A percentile compares a stretch with the other conserved stretches of the same genome.
These are phyloP conservation scores for Fraxinus quadrangulata DNA, from an alignment of 257 asterid species.

Conservation along the genomic window DNA sequence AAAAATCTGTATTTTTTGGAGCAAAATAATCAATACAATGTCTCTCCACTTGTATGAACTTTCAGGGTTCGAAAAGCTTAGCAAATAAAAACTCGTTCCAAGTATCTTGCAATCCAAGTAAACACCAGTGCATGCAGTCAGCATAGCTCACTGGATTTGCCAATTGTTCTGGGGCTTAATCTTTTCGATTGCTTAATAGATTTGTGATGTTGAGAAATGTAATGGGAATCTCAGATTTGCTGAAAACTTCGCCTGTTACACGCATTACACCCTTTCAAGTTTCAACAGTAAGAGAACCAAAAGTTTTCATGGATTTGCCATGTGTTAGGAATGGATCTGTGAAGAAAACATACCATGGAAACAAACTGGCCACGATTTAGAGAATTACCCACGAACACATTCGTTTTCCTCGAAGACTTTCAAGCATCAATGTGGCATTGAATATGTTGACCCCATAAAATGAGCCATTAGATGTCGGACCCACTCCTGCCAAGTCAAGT, in stretches of 20 bases:
- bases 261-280: constrained; percentile 37
- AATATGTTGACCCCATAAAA: constrained; percentile 38
- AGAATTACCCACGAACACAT: constrained; percentile 83
- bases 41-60: neutral
- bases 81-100: constrained; percentile 48
- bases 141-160: constrained; percentile 50
- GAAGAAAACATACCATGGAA: constrained; percentile 76
- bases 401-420: constrained; percentile 63
- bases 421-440: constrained; percentile 70
- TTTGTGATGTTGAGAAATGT: constrained; percentile 47
- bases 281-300: constrained; percentile 51
- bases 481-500: too few species aligned
- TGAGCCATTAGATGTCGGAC: too few species aligned
- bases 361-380: constrained; percentile 65
- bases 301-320: constrained; percentile 53
- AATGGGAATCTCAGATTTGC: constrained; percentile 41
- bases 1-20: too few species aligned
- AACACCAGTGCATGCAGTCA: constrained; percentile 55
- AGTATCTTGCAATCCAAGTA: constrained; percentile 40
- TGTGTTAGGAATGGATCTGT: constrained; percentile 45
- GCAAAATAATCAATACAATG: too few species aligned
- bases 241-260: constrained; percentile 37
- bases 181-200: constrained; percentile 44
- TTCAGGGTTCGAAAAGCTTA: constrained; percentile 47
- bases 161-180: constrained; percentile 39